Conservation (phyloP, 768 basidiomycete species). For the Russula emetica region DNA sequence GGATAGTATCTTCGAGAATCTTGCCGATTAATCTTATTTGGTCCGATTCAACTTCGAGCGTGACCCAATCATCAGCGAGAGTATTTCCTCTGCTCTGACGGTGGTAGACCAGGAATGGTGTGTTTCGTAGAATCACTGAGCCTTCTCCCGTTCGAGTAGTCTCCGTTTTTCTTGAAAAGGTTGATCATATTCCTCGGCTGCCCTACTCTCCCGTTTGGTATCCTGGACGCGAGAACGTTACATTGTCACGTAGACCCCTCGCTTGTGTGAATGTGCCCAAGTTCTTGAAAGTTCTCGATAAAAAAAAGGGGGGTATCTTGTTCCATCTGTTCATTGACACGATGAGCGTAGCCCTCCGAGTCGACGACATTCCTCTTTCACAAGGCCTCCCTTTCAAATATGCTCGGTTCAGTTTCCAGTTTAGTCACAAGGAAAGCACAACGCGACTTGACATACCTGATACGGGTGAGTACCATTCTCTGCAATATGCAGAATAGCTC, state of each 20-base stretch:
- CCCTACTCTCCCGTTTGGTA: slow-evolving; percentile 42
- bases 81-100: slow-evolving; percentile 65
- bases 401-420: slow-evolving; percentile 61
- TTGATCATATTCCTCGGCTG: slow-evolving; percentile 36
- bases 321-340: slow-evolving; percentile 24
- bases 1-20: slow-evolving; percentile 56
- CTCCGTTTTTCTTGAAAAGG: slow-evolving; percentile 65
- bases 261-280: slow-evolving; percentile 88
- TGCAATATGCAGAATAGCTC: slow-evolving; percentile 56
- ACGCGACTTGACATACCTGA: slow-evolving; percentile 50
- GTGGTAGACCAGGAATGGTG: slow-evolving; percentile 82
- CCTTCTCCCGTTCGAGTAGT: slow-evolving; percentile 51
- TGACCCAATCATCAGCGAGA: slow-evolving; percentile 71
- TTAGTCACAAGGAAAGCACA: slow-evolving; percentile 50
- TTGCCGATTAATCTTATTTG: slow-evolving; percentile 85
- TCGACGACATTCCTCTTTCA: slow-evolving; percentile 59
- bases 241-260: slow-evolving; percentile 71
- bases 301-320: slow-evolving; percentile 62
- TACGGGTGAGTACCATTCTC: slow-evolving; percentile 83
- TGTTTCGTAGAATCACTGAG: slow-evolving; percentile 42
- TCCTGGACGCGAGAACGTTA: slow-evolving; percentile 45
- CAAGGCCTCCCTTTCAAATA: slow-evolving; percentile 73
- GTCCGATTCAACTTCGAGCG: slow-evolving; percentile 96
- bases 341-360: slow-evolving; percentile 27
- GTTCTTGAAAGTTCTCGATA: slow-evolving; percentile 81